A percentile compares a stretch with the other conserved stretches of the same genome.
These are phyloP conservation scores for Lathyrus oleraceus DNA, from an alignment of 306 rosid species.

Conservation along the genomic window DNA sequence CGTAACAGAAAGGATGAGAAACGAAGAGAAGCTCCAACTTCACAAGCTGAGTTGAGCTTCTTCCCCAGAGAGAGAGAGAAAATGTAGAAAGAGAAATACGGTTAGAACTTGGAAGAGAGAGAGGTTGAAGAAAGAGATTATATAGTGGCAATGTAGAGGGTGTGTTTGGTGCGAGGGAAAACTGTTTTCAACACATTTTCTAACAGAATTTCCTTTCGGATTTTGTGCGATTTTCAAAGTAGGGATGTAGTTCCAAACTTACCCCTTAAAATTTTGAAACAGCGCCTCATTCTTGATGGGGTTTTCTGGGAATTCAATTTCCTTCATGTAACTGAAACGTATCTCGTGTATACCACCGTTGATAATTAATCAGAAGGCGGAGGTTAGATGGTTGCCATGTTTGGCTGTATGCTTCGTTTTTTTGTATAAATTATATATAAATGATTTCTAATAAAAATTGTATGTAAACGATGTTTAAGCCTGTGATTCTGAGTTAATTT, in stretches of 20 bases:
- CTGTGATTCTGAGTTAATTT: too few relatives aligned
- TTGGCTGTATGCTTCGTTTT: too few relatives aligned
- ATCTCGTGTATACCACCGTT: background rate
- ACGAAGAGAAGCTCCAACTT: slow-evolving; percentile 29
- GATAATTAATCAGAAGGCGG: too few relatives aligned
- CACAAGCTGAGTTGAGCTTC: background rate
- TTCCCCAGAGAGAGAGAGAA: slow-evolving; percentile 3
- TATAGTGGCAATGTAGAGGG: slow-evolving; percentile 35
- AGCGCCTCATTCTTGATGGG: background rate
- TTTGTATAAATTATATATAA: too few relatives aligned
- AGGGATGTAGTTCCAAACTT: background rate
- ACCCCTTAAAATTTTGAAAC: slow-evolving; percentile 2
- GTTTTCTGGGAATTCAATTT: background rate
- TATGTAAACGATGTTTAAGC: too few relatives aligned
- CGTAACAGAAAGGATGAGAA: background rate
- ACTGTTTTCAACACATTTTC: slow-evolving; percentile 45
- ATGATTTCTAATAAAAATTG: too few relatives aligned
- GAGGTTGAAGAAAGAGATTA: slow-evolving; percentile 25
- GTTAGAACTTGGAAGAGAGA: slow-evolving; percentile 20
- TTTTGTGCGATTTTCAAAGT: background rate
- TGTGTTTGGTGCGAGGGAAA: slow-evolving; percentile 37
- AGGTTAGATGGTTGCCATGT: too few relatives aligned
- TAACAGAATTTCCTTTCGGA: slow-evolving; percentile 33
- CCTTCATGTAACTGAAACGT: background rate
- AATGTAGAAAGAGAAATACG: slow-evolving; percentile 38